Conservation (phyloP, 768 basidiomycete species). For the Hericium alpestre region DNA sequence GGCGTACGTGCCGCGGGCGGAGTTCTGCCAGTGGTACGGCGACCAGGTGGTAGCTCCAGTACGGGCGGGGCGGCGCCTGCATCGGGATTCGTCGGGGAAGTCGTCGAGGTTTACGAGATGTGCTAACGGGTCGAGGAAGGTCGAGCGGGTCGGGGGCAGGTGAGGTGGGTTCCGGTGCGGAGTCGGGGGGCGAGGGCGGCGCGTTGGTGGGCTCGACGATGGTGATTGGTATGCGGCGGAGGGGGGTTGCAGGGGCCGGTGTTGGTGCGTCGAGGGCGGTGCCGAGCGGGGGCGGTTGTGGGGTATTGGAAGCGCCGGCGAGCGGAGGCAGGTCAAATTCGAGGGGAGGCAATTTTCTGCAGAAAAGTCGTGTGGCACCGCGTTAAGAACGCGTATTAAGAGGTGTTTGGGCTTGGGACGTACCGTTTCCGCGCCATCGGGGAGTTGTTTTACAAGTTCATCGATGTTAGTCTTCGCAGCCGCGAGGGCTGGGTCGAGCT, state of each 20-base stretch:
- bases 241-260: constrained; percentile 17
- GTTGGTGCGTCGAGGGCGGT: neutral
- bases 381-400: neutral
- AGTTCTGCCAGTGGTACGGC: constrained; percentile 51
- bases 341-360: constrained; percentile 21
- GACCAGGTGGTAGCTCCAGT: constrained; percentile 17
- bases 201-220: constrained; percentile 34
- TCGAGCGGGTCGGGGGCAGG: neutral
- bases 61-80: constrained; percentile 4
- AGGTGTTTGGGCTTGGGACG: neutral
- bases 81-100: constrained; percentile 5
- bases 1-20: constrained; percentile 49
- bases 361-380: neutral
- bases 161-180: neutral
- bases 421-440: constrained; percentile 18
- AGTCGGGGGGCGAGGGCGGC: constrained; percentile 4
- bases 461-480: constrained; percentile 53
- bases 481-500: constrained; percentile 54
- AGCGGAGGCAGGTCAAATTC: neutral
- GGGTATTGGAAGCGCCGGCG: constrained; percentile 9
- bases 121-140: constrained; percentile 7
- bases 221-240: constrained; percentile 54
- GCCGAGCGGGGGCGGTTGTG: neutral
- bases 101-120: constrained; percentile 7
- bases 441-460: constrained; percentile 32